phyloP scores from a whole-genome alignment of 1,139 yeast genomes.

The Nakaseomyces nivariensis region DNA sequence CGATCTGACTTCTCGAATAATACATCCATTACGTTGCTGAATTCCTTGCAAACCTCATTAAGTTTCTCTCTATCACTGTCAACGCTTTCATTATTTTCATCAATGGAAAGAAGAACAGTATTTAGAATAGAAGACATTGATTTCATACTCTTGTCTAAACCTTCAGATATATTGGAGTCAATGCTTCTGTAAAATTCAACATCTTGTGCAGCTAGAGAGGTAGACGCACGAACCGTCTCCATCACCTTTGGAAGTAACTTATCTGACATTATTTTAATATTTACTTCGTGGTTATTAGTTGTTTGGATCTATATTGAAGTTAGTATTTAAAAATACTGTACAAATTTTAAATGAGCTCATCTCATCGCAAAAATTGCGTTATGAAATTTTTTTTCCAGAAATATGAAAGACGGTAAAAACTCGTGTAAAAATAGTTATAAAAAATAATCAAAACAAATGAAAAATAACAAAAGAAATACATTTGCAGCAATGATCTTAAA shows the following conservation, averaged over 20 bases:
- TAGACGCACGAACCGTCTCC: constrained; percentile 56
- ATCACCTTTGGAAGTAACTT: constrained; percentile 34
- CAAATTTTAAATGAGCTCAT: too few relatives aligned
- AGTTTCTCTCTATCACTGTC: constrained; percentile 37
- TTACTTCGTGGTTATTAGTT: too few relatives aligned
- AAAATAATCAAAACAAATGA: too few relatives aligned
- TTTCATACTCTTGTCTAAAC: constrained; percentile 37
- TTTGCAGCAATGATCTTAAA: too few relatives aligned
- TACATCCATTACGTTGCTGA: constrained; percentile 56
- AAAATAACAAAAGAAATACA: too few relatives aligned
- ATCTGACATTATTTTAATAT: constrained; percentile 4
- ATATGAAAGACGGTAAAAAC: too few relatives aligned
- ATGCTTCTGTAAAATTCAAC: constrained; percentile 61
- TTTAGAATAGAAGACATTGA: constrained; percentile 46
- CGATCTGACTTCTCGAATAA: constrained; percentile 68
- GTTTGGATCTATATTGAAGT: too few relatives aligned
- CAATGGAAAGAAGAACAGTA: constrained; percentile 39
- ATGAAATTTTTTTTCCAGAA: too few relatives aligned
- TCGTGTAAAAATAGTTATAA: too few relatives aligned
- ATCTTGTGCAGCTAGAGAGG: constrained; percentile 72
- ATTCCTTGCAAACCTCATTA: constrained; percentile 48
- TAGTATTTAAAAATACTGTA: too few relatives aligned
- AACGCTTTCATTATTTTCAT: constrained; percentile 28
- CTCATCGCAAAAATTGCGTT: too few relatives aligned
- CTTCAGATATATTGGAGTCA: constrained; percentile 41